Evolutionary conservation across 2,329 filamentous ascomycete genomes (phyloP), one percentile per base, ranked within the genome.

Genomic region (Colletotrichum godetiae): DNA sequence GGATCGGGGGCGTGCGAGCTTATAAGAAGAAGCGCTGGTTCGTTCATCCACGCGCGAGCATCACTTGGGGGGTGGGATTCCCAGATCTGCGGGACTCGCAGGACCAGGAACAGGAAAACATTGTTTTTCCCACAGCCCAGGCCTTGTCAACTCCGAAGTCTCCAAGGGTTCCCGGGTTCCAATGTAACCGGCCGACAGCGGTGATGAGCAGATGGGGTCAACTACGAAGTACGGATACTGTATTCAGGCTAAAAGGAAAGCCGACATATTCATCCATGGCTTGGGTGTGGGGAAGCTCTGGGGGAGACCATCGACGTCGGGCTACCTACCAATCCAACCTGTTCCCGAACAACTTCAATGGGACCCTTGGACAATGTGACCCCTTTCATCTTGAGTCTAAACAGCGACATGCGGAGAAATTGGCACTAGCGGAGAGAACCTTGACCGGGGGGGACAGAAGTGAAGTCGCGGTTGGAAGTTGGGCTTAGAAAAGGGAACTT

Each of bases 231-330:
- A n/a, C n/a, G n/a, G n/a, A n/a, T n/a, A 29, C 27, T 29, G 56
- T 57, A 71, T 73, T 73, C 67, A 73, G 71, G 67, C 71, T 71
- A 66, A 73, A 72, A 71, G 46, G 60, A 53, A 31, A 37, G 52
- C 27, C 59, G 31, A 59, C 53, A 61, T 58, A 63, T 72, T 73
- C 66, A 73, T 64, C 59, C 66, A 64, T 69, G 59, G 59, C 59
- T 69, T n/a, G 35, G 31, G 52, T 65, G 52, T 56, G 62, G 49
- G 24, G 62, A 55, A 53, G 29, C 33, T 49, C 15, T 31, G 60
- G 59, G 46, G 56, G 42, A 31, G 13, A 68, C 49, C 12, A 35
- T 52, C 24, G 31, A 59, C n/a, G 52, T 13, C 24, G 52, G 56
- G 24, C 27, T 53, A 53, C 65, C 27, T 53, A 53, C 65, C 10